Conservation (phyloP, 495 filamentous ascomycete species). For the Penicillium subrubescens region DNA sequence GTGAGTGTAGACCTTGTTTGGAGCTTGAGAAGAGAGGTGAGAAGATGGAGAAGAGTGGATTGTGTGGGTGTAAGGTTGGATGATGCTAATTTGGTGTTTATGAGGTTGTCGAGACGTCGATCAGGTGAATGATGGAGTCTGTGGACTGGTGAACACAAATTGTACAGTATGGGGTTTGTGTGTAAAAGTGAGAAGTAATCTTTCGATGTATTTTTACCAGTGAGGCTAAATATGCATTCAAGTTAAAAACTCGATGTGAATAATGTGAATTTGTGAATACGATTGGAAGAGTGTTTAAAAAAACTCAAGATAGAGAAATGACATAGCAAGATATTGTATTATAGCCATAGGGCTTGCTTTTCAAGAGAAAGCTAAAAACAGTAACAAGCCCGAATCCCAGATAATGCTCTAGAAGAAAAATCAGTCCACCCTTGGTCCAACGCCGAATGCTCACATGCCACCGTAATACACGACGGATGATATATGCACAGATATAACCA, state of each 20-base stretch:
- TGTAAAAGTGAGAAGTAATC: no score
- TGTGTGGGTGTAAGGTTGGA: neutral
- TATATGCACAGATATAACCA: slow-evolving; percentile 21
- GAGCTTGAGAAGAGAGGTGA: neutral
- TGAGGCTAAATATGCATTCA: neutral
- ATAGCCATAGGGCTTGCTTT: neutral
- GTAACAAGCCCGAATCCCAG: neutral
- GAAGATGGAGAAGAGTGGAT: neutral
- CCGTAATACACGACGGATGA: slow-evolving; percentile 1
- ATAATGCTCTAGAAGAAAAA: neutral
- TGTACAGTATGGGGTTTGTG: neutral
- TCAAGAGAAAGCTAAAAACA: neutral
- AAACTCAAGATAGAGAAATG: neutral
- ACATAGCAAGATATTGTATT: neutral
- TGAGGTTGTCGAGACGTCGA: neutral
- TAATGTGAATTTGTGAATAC: neutral
- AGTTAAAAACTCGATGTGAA: no score
- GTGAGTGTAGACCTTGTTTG: neutral
- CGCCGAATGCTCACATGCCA: slow-evolving; percentile 5
- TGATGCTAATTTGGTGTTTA: neutral
- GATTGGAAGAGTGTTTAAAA: neutral
- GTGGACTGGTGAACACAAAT: neutral
- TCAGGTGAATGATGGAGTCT: neutral
- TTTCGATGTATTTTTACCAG: neutral
- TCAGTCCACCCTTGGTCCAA: slow-evolving; percentile 3